Percentiles rank a stretch among this genome's conserved stretches.
These are phyloP conservation scores for Comarum palustre DNA, from an alignment of 306 rosid genomes.

Conservation along the genomic window DNA sequence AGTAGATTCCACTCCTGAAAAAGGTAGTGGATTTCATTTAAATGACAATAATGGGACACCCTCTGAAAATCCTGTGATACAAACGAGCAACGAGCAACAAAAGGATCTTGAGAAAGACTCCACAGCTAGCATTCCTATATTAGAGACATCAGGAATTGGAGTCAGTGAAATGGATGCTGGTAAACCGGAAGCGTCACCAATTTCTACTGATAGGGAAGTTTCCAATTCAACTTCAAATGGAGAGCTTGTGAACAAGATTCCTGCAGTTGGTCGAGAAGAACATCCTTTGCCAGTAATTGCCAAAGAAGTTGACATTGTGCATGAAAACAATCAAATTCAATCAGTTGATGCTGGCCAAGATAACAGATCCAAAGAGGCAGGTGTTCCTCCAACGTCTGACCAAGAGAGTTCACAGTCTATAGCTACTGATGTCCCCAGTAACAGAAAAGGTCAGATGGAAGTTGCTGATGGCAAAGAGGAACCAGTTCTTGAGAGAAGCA, in stretches of 20 bases:
- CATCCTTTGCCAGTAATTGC: constrained; percentile 27
- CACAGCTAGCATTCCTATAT: constrained; percentile 33
- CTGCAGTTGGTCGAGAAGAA: constrained; percentile 44
- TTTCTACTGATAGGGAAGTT: constrained; percentile 39
- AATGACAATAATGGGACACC: constrained; percentile 43
- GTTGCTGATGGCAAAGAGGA: constrained; percentile 44
- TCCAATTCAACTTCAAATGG: constrained; percentile 38
- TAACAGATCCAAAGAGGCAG: constrained; percentile 37
- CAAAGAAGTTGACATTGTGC: constrained; percentile 39
- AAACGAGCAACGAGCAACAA: constrained; percentile 39
- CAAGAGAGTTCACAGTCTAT: constrained; percentile 47
- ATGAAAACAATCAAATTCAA: constrained; percentile 31
- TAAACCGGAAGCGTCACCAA: constrained; percentile 34
- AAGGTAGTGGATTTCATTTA: constrained; percentile 35
- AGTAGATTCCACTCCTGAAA: constrained; percentile 36
- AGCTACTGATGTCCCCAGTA: constrained; percentile 33
- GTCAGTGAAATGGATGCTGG: constrained; percentile 36
- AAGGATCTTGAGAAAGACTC: constrained; percentile 30
- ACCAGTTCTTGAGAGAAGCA: constrained; percentile 36
- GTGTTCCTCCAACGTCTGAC: constrained; percentile 36
- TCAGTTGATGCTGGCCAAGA: constrained; percentile 38
- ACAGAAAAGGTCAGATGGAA: constrained; percentile 34
- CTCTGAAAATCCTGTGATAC: constrained; percentile 29
- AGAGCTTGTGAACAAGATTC: constrained; percentile 43
- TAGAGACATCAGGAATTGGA: constrained; percentile 40